Evolutionary conservation across 2,329 filamentous ascomycete species (phyloP), one percentile per base, ranked within the genome.

Genomic region (Pyrenochaeta sp.): DNA sequence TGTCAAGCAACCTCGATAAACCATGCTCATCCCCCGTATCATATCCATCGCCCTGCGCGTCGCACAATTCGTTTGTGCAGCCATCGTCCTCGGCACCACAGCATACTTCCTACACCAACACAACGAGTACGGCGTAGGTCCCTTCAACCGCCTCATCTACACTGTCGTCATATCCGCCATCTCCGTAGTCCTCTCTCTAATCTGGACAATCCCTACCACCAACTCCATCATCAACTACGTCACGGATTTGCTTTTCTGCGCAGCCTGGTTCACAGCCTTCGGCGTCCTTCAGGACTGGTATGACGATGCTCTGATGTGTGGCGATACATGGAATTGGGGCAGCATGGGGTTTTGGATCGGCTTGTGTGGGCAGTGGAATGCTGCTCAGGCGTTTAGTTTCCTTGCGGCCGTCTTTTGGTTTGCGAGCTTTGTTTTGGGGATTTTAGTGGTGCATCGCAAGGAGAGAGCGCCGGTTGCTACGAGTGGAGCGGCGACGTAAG

Each of bases 171-270:
- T 93, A 22, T 88, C 91, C 6, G 87, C 82, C 25, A 69, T 93
- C 30, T 86, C 88, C 15, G 86, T 92, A 50, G 74, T 93, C 45
- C 79, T 91, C 15, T 82, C 86, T 8, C 77, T 93, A 24, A 73
- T 93, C 62, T 91, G 90, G 86, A 81, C 93, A 34, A 81, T 93
- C 32, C 90, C 90, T 2, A 90, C 91, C 72, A 84, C 86, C 1
- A 78, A 80, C 50, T 84, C 82, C 45, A 90, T 92, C 76, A 82
- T 88, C 62, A 84, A 90, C 78, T 92, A 88, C 85, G 88, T 89
- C 0, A 79, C 87, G 66, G 91, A 94, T 69, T 67, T 92, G 22
- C 59, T 92, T 67, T 80, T 93, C 65, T 89, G 87, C 43, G 77
- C 89, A 50, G 82, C 85, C 50, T 93, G 90, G 89, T 91, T 91